Evolutionary conservation across 1,284 basidiomycete species (phyloP), one percentile per base, ranked within the genome.

Genomic region (Puccinia novopanici): DNA sequence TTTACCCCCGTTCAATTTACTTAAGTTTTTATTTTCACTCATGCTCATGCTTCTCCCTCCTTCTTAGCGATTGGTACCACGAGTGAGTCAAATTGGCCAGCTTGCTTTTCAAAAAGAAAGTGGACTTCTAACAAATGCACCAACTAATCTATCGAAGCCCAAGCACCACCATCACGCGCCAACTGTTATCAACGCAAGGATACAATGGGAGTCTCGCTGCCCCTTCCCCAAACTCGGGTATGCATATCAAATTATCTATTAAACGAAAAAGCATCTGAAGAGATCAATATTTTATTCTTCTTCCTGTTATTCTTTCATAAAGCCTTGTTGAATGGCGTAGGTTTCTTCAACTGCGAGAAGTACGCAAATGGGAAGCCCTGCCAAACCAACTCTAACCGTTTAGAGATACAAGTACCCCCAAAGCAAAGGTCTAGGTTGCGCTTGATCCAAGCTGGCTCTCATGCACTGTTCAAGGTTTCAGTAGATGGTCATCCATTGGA

Each of bases 391-490:
- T n/a, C 55, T 22, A 67, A 67, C 19, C 61, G 42, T 17, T 50
- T 77, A 48, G 63, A 68, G 34, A 50, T 77, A 10, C 45, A 52
- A n/a, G 75, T 77, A 34, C 27, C 34, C 13, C 75, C 75, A 27
- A 54, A 68, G 22, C 22, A 30, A 42, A 50, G 65, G 34, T 67
- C 75, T 12, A 87, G 89, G 10, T 87, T 90, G 83, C 87, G 90
- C 4, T 83, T 90, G 50, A 87, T 90, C 81, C 88, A 89, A 68
- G 85, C 88, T 0, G 89, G 89, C 30, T 83, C 82, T 48, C 84
- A 84, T 71, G 84, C 83, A 37, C 75, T 83, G 75, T 81, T 84
- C 59, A 68, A 77, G 24, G 82, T 86, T 75, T 80, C 82, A 22
- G 83, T 84, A 15, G 84, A 84, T 48, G 80, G 73, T 12, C 83